Base-by-base conservation (phyloP, 1,284 basidiomycete genomes). In the Thecaphora thlaspeos region DNA sequence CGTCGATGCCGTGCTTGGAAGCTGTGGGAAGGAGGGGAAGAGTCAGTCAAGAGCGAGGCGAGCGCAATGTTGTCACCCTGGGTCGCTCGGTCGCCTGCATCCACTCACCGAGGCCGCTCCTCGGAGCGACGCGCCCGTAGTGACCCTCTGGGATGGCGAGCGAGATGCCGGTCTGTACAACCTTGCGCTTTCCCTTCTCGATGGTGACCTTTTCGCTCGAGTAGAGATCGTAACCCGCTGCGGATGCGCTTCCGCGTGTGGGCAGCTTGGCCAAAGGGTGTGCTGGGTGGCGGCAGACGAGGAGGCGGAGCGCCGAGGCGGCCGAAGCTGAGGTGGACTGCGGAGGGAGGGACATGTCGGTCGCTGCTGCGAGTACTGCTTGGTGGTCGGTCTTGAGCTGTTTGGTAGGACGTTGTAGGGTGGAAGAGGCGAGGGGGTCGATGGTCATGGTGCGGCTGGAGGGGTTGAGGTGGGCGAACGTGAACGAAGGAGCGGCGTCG, bases 201-300 rank as follows among this genome's bases (percentile, higher is more conserved):
- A 67, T 45, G 17, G 69, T 32, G 42, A 63, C 49, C 36, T 59
- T 60, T 12, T 75, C 81, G 40, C 74, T 88, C 86, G 89, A 88
- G 80, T 91, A 95, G 38, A 98, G 82, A 79, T 98, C 94, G 76
- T 97, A 94, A 2, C 94, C 94, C 2, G 94, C 94, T 2, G 94
- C 85, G 42, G 89, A 82, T 1, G 85, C 79, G 7, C 90, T 92
- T 1, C 94, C 94, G 53, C 90, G 85, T 12, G 89, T 92, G 0
- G 95, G 94, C 23, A 95, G 77, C 60, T 80, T 88, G 17, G 91
- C 95, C 68, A 87, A 87, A 14, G 87, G 75, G 41, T 73, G 70
- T 2, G 61, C 84, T 1, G 89, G 89, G 43, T 89, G 85, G 34
- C 87, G 84, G 77, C 95, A 94, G 70, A 98, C 86, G 61, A 91